phyloP scores from a whole-genome alignment of 140 eudicot species.

The Ambrosia hybrid region DNA sequence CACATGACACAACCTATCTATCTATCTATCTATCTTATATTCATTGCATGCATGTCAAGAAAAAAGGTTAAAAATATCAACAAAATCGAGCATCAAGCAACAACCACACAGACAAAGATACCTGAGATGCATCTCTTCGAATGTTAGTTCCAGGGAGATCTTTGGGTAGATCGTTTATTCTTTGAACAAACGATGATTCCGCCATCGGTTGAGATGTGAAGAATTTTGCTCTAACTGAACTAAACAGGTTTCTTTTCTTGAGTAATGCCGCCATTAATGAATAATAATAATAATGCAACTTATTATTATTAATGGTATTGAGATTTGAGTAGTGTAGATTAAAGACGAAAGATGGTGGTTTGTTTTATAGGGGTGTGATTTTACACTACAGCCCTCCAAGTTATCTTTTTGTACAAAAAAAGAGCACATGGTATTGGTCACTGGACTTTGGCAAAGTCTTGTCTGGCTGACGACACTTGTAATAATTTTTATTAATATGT shows the following conservation, averaged over 20 bases:
- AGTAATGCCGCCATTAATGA: slow-evolving; percentile 59
- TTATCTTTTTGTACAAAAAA: too few relatives aligned
- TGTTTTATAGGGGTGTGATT: too few relatives aligned
- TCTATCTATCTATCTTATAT: too few relatives aligned
- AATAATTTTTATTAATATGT: too few relatives aligned
- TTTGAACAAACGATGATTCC: slow-evolving; percentile 64
- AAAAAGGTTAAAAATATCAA: too few relatives aligned
- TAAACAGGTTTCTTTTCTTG: slow-evolving; percentile 39
- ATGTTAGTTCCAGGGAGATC: slow-evolving; percentile 75
- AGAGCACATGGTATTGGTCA: too few relatives aligned
- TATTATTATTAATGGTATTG: not conserved
- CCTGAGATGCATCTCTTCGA: slow-evolving; percentile 79
- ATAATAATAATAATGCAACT: not conserved
- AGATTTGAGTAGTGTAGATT: slow-evolving; percentile 2
- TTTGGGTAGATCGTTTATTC: slow-evolving; percentile 75
- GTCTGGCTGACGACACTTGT: too few relatives aligned
- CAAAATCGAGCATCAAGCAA: too few relatives aligned
- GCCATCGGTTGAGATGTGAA: slow-evolving; percentile 54
- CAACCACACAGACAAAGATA: slow-evolving; percentile 14
- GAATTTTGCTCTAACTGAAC: slow-evolving; percentile 25
- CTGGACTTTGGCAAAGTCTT: too few relatives aligned
- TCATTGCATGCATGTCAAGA: not conserved
- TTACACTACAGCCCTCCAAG: too few relatives aligned
- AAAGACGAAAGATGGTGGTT: not conserved
- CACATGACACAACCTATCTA: too few relatives aligned